Conservation (phyloP, 805 yeast species). For the Candida golubevii region DNA sequence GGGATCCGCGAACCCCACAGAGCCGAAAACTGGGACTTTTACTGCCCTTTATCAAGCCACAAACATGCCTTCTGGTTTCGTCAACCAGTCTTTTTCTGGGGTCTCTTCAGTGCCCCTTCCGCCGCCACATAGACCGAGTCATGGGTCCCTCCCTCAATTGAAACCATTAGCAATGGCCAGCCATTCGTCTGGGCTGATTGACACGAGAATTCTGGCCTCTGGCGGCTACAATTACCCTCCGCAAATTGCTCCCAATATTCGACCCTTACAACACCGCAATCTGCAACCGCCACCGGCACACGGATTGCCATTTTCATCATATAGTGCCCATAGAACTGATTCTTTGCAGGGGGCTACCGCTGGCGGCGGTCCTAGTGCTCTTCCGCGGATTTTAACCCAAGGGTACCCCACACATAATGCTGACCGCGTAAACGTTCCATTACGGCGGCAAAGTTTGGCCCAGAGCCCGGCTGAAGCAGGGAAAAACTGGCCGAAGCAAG, state of each 20-base stretch:
- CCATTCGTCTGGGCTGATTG: not conserved
- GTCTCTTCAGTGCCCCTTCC: not conserved
- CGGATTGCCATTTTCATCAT: not conserved
- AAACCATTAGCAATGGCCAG: constrained; percentile 1
- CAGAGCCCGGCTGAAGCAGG: not conserved
- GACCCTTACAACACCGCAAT: not conserved
- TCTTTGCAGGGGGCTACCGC: not conserved
- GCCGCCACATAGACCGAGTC: not conserved
- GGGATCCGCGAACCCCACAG: no score
- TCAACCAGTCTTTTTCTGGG: not conserved
- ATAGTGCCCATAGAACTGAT: not conserved
- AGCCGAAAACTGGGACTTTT: no score
- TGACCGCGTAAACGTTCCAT: not conserved
- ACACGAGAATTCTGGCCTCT: constrained; percentile 1
- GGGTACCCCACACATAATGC: not conserved
- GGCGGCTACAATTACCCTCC: constrained; percentile 2
- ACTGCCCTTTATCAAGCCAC: no score
- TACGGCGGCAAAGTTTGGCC: constrained; percentile 6
- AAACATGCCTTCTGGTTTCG: not conserved
- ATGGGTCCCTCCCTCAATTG: constrained; percentile 2
- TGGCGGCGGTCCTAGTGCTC: not conserved
- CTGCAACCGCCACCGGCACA: not conserved
- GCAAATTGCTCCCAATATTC: not conserved
- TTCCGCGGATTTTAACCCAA: constrained; percentile 1
- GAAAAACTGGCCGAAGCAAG: not conserved